Percentiles rank a stretch among this genome's conserved stretches.
phyloP scores from a whole-genome alignment of 2,329 filamentous ascomycete genomes.

The Neurospora sp. region DNA sequence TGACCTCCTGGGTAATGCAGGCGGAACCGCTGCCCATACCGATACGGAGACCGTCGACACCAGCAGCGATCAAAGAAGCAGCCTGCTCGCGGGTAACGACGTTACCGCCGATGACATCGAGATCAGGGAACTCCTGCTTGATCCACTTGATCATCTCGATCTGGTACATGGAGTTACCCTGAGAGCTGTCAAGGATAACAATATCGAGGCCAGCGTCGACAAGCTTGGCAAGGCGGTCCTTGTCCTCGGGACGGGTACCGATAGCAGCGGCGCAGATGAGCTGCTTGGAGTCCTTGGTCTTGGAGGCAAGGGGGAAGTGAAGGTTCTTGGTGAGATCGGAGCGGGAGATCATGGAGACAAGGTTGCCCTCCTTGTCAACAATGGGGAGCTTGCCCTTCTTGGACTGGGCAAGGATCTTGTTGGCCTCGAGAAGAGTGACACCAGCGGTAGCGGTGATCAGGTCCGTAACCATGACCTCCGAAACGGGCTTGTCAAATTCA shows the following conservation, averaged over 20 bases:
- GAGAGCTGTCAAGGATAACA: conserved; percentile 89
- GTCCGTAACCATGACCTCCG: conserved; percentile 90
- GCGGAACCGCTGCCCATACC: conserved; percentile 98
- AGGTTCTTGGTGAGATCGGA: conserved; percentile 98
- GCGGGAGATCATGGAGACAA: conserved; percentile 84
- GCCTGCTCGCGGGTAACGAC: conserved; percentile 97
- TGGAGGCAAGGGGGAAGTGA: conserved; percentile 91
- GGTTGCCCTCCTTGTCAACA: conserved; percentile 71
- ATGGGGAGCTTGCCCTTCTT: conserved; percentile 99
- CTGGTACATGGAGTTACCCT: conserved; percentile 98
- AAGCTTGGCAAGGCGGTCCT: conserved; percentile 72
- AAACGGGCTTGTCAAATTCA: conserved; percentile 60
- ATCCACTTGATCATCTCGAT: conserved; percentile 96
- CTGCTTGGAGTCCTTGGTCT: conserved; percentile 95
- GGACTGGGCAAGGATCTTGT: conserved; percentile 83
- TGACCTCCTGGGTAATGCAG: conserved; percentile 98
- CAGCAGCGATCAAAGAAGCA: conserved; percentile 81
- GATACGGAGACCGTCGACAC: conserved; percentile 92
- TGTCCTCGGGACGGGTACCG: conserved; percentile 90
- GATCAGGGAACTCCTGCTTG: conserved; percentile 73
- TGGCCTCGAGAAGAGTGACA: conserved; percentile 78
- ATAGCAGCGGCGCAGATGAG: conserved; percentile 91
- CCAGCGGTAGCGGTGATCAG: conserved; percentile 80
- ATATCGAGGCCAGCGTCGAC: conserved; percentile 94
- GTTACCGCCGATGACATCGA: conserved; percentile 97